Evolutionary conservation across 805 yeast species (phyloP).

Genomic region (Clavispora fructus): DNA sequence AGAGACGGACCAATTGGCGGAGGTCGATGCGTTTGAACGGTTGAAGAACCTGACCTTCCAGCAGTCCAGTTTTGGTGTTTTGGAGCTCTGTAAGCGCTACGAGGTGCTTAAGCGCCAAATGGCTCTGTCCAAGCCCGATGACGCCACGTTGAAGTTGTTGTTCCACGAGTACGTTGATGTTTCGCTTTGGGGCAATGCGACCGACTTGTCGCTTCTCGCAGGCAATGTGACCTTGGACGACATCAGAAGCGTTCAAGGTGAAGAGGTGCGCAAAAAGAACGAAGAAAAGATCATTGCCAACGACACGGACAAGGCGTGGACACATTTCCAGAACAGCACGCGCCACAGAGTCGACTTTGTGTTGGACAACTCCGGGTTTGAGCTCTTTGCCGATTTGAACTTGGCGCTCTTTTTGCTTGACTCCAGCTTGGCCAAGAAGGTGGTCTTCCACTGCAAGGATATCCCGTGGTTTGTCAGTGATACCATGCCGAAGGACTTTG

Average conservation of each 20-base stretch:
- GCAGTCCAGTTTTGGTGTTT: conserved; percentile 71
- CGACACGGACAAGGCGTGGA: conserved; percentile 70
- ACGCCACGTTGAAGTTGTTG: conserved; percentile 45
- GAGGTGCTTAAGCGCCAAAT: conserved; percentile 33
- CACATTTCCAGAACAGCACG: conserved; percentile 26
- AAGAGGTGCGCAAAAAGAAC: conserved; percentile 75
- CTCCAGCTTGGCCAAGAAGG: conserved; percentile 53
- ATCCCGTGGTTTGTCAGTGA: conserved; percentile 98
- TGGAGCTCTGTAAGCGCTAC: conserved; percentile 67
- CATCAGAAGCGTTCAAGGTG: conserved; percentile 86
- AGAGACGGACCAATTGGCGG: conserved; percentile 7
- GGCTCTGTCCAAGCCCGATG: conserved; percentile 18
- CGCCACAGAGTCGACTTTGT: conserved; percentile 69
- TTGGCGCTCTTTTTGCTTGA: conserved; percentile 47
- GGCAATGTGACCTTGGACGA: conserved; percentile 82
- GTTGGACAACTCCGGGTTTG: conserved; percentile 93
- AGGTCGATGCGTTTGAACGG: conserved; percentile 67
- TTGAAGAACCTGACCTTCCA: conserved; percentile 71
- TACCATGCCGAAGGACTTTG: conserved; percentile 79
- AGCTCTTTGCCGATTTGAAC: conserved; percentile 79
- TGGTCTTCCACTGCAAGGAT: conserved; percentile 81
- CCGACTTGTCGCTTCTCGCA: conserved; percentile 85
- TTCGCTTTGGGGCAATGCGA: conserved; percentile 97
- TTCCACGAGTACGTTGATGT: conserved; percentile 83
- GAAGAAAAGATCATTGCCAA: conserved; percentile 74